Base-by-base conservation (phyloP, 495 filamentous ascomycete genomes). In the Aspergillus bridgeri region DNA sequence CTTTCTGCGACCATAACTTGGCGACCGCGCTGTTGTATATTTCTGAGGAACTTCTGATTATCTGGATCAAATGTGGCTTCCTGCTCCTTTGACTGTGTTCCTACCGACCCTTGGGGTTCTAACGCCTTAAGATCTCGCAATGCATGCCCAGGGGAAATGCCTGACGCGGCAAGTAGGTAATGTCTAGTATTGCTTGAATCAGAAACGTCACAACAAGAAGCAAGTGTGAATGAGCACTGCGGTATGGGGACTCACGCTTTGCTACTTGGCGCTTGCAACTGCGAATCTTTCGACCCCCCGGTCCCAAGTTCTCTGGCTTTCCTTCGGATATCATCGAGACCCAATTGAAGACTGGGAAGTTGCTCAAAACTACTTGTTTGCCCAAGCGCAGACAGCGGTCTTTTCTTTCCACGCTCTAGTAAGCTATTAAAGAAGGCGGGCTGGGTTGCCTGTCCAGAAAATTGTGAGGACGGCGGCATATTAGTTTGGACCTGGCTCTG, bases 1-100 rank as follows among this genome's bases (percentile, higher is more conserved):
- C 91, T 89, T 63, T 98, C 91, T 19, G 87, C 81, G 55, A 97
- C 90, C 83, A 96, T 92, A 63, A 87, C 91, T 54, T 95, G 79
- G 3, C 92, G 93, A 27, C 91, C 93, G 71, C 95, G 92, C 48
- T 91, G 87, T 68, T 96, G 90, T 51, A 96, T 79, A 59, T 87
- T 89, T 42, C 86, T 79, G 47, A 96, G 78, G 63, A 95, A 96
- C 42, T 84, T 82, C 64, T 94, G 88, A 59, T 92, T 87, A 62
- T 94, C 90, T 8, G 90, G 83, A 65, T 95, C 91, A 55, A 75
- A 81, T 8, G 62, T 69, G 3, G 33, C 33, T 44, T 76, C 77
- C 45, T 59, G 53, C 47, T 75, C 64, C 72, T 81, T 72, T 71
- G 78, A 24, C 65, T 72, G 63, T 18, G 68, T 49, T 18, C 75